A percentile compares a stretch with the other conserved stretches of the same genome.
phyloP scores from a whole-genome alignment of 805 yeast species.

The Cyberlindnera lachancei region DNA sequence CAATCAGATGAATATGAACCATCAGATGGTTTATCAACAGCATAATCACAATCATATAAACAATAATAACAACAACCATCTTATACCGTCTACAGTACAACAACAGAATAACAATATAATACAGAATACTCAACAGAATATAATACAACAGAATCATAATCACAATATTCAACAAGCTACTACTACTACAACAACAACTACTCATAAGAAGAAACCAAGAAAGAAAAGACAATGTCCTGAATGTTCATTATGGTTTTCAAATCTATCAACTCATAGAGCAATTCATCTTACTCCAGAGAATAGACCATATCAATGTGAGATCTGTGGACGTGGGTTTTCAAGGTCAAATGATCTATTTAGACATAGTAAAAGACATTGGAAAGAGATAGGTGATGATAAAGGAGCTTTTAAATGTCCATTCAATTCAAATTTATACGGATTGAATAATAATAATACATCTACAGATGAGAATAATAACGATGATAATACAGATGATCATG shows the following conservation, averaged over 20 bases:
- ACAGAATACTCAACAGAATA: not conserved
- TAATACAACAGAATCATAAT: not conserved
- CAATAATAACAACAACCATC: slow-evolving; percentile 5
- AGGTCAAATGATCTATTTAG: slow-evolving; percentile 81
- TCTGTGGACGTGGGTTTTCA: slow-evolving; percentile 80
- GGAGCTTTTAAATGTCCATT: slow-evolving; percentile 79
- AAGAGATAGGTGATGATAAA: slow-evolving; percentile 59
- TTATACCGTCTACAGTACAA: not conserved
- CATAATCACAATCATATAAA: not conserved
- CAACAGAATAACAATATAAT: not conserved
- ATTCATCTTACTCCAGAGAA: slow-evolving; percentile 66
- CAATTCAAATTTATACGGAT: slow-evolving; percentile 24
- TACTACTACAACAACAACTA: slow-evolving; percentile 1
- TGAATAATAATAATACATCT: too few species aligned
- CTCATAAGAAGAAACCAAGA: slow-evolving; percentile 33
- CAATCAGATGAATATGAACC: too few species aligned
- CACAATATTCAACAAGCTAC: slow-evolving; percentile 2
- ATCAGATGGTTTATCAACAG: too few species aligned
- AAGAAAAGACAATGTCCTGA: slow-evolving; percentile 68
- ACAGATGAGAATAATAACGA: not conserved
- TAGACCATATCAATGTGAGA: slow-evolving; percentile 71
- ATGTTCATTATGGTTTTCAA: slow-evolving; percentile 62
- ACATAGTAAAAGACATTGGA: slow-evolving; percentile 81
- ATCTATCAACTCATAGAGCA: slow-evolving; percentile 76
- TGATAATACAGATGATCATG: not conserved